These are phyloP conservation scores for Lactifluus rugatus DNA, from an alignment of 768 basidiomycete genomes.

Conservation along the genomic window DNA sequence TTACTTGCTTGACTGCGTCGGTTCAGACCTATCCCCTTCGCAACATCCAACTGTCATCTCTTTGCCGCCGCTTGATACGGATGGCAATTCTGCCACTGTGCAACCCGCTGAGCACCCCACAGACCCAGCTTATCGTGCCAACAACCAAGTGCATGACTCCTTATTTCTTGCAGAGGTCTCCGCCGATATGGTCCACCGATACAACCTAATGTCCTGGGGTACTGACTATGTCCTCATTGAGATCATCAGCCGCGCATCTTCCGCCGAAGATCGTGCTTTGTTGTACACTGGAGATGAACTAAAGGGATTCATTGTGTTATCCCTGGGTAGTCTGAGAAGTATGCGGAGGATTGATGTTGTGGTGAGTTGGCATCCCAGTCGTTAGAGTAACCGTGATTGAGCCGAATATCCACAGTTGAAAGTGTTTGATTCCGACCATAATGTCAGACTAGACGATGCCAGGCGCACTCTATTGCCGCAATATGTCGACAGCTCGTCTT, in stretches of 20 bases:
- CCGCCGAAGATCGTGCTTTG: not conserved
- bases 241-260: not conserved
- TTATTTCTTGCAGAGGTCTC: too few species aligned
- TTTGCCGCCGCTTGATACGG: too few species aligned
- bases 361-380: not conserved
- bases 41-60: too few species aligned
- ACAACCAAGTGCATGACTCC: too few species aligned
- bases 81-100: too few species aligned
- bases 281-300: constrained; percentile 14
- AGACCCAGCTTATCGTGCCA: too few species aligned
- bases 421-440: not conserved
- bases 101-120: too few species aligned
- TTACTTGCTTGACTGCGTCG: too few species aligned
- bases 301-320: not conserved
- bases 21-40: too few species aligned
- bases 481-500: not conserved
- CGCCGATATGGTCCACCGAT: too few species aligned
- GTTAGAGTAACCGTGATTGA: not conserved
- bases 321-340: not conserved
- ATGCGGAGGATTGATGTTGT: constrained; percentile 11
- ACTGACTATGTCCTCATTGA: constrained; percentile 10
- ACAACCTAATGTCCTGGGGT: constrained; percentile 5
- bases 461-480: not conserved
- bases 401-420: not conserved
- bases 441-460: not conserved